Base-by-base conservation (phyloP, 2,329 filamentous ascomycete genomes). In the Byssochlamys sp. region DNA sequence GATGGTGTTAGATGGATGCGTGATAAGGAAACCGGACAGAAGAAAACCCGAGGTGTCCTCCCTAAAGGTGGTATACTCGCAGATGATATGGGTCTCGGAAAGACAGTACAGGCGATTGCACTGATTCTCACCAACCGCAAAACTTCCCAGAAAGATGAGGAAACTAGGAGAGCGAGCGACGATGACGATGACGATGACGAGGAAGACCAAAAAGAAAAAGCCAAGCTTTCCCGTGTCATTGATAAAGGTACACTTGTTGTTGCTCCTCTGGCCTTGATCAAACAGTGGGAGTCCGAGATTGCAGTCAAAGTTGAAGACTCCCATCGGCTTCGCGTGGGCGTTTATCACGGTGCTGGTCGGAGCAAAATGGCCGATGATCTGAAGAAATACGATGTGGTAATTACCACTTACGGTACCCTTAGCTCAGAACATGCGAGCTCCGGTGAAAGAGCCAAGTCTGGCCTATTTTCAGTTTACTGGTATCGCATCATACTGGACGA, bases 271-370 rank as follows among this genome's bases (percentile, higher is more conserved):
- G 92, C 94, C 5, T 79, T 99, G 51, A 97, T 99, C 75, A 89
- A 94, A 65, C 94, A 99, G 72, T 99, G 94, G 94, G 94, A 99
- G 74, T 80, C 86, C 1, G 94, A 99, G 72, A 90, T 99, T 68
- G 87, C 87, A 65, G 86, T 89, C 56, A 95, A 90, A 70, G 85
- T 97, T 45, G 77, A 82, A 51, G 77, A 79, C 35, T 81, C 82
- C 2, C 88, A 91, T 62, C 81, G 80, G 24, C 78, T 97, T 54
- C 86, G 85, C 62, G 91, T 97, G 3, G 86, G 88, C 60, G 88
- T 99, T 1, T 95, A 99, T 66, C 94, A 99, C 69, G 94, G 94
- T 0, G 84, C 91, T 0, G 86, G 86, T 60, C 85, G 94, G 11
- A 90, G 90, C 1, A 96, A 96, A 71, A 81, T 84, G 2, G 84